Percentiles rank a stretch among this genome's conserved stretches.
Conservation (phyloP, 2,329 filamentous ascomycete genomes). For the Calycina marina region DNA sequence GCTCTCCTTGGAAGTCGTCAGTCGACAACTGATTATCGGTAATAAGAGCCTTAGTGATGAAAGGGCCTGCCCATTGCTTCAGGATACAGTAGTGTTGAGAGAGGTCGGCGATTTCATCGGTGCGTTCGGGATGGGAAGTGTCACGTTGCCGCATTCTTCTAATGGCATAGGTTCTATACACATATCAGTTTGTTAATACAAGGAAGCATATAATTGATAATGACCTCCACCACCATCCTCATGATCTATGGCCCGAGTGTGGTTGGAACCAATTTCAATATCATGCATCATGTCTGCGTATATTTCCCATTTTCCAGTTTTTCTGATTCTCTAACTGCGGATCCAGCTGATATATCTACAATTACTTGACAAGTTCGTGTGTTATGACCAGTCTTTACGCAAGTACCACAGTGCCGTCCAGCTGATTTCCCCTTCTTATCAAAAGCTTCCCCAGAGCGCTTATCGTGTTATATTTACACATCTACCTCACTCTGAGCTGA, state of each 20-base stretch:
- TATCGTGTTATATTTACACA: too few relatives aligned
- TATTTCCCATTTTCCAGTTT: slow-evolving; percentile 50
- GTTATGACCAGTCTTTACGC: too few relatives aligned
- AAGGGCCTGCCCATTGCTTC: slow-evolving; percentile 65
- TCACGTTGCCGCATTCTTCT: slow-evolving; percentile 70
- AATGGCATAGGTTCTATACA: slow-evolving; percentile 53
- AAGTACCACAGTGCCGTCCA: too few relatives aligned
- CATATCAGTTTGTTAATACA: slow-evolving; percentile 2
- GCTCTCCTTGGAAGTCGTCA: slow-evolving; percentile 70
- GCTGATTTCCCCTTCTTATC: slow-evolving; percentile 83
- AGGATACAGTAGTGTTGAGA: slow-evolving; percentile 55
- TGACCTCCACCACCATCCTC: slow-evolving; percentile 53
- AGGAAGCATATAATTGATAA: too few relatives aligned
- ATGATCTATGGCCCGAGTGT: slow-evolving; percentile 58
- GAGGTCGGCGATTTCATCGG: slow-evolving; percentile 39
- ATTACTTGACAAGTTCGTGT: slow-evolving; percentile 81
- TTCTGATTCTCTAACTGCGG: slow-evolving; percentile 55
- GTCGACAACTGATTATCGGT: slow-evolving; percentile 68
- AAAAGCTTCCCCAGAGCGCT: slow-evolving; percentile 70
- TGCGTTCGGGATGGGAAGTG: slow-evolving; percentile 55
- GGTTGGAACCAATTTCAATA: slow-evolving; percentile 57
- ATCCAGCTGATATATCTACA: slow-evolving; percentile 43
- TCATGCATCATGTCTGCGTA: slow-evolving; percentile 55
- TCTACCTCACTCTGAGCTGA: too few relatives aligned
- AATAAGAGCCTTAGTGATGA: slow-evolving; percentile 59